Evolutionary conservation across 371 early-diverging fungal species (phyloP), one percentile per base, ranked within the genome.

Genomic region (Nematocida parisii): DNA sequence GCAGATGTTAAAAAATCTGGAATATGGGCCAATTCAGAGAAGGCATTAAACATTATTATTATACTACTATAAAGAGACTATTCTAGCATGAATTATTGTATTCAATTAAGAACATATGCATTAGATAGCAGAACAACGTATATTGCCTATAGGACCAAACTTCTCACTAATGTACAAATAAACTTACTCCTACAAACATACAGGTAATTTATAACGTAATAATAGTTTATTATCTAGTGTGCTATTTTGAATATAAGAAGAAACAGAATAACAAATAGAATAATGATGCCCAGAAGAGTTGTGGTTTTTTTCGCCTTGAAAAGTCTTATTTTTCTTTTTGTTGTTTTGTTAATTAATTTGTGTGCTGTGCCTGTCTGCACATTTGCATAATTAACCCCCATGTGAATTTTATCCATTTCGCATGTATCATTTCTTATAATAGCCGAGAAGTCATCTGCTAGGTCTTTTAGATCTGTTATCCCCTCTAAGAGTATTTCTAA

Each of bases 271-370:
- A 54, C 18, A 24, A 22, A 24, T 20, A 66, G 54, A 22, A 66
- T n/a, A 42, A 66, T 1, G 0, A 24, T n/a, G 1, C 5, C 11
- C 4, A 58, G 5, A 5, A 77, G 42, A 18, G 54, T 57, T 5
- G 47, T 47, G 20, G 60, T 52, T 71, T 70, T 77, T 42, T 77
- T 77, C 6, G 80, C 80, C n/a, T 77, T 77, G 20, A 71, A 6
- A 15, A 70, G 60, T 45, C 60, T 40, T 22, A 77, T 77, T 57
- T 27, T 60, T 60, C 57, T 70, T 18, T 22, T 40, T 13, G 71
- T 24, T 7, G 45, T 20, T 20, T 67, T 70, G 15, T 70, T 42
- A 22, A 77, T 66, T 9, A 67, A 2, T 1, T 15, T 56, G 27
- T 70, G 45, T 6, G 80, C n/a, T 42, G 24, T 39, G 18, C 68